These are phyloP conservation scores for Pleomassaria siparia DNA, from an alignment of 2,329 filamentous ascomycete genomes.

Conservation along the genomic window DNA sequence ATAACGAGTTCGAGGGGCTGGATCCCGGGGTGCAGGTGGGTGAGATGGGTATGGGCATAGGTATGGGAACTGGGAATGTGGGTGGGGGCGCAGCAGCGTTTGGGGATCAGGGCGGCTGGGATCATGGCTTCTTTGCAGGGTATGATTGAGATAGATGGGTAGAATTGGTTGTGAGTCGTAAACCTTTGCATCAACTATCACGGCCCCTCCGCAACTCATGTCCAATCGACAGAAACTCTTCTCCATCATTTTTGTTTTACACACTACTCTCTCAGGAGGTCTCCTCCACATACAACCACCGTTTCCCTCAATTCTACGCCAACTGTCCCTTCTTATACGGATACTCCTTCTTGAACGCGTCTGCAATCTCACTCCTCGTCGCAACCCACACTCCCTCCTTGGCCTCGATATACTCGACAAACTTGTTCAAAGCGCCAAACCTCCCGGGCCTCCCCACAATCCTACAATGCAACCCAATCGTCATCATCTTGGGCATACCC, in stretches of 20 bases:
- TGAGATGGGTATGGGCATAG: neutral
- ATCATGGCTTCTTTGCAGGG: slow-evolving; percentile 21
- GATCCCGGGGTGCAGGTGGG: slow-evolving; percentile 9
- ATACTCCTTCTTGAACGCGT: slow-evolving; percentile 51
- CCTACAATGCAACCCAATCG: slow-evolving; percentile 56
- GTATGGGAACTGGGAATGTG: neutral
- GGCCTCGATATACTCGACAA: slow-evolving; percentile 55
- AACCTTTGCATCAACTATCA: neutral
- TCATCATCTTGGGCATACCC: slow-evolving; percentile 60
- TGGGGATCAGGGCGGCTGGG: slow-evolving; percentile 11
- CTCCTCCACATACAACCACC: too few relatives aligned
- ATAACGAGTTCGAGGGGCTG: slow-evolving; percentile 5
- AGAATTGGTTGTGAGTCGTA: neutral
- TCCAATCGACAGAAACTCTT: too few relatives aligned
- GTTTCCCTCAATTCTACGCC: slow-evolving; percentile 16
- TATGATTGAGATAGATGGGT: slow-evolving; percentile 12
- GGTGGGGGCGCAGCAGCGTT: slow-evolving; percentile 3
- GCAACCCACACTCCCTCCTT: slow-evolving; percentile 60
- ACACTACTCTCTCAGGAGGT: too few relatives aligned
- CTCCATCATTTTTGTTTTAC: too few relatives aligned
- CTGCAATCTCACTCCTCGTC: slow-evolving; percentile 55
- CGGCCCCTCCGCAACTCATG: too few relatives aligned
- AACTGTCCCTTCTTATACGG: slow-evolving; percentile 51
- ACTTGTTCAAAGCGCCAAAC: slow-evolving; percentile 54
- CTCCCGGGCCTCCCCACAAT: slow-evolving; percentile 57